These are phyloP conservation scores for Amanita polypyramis DNA, from an alignment of 768 basidiomycete genomes.

Conservation along the genomic window DNA sequence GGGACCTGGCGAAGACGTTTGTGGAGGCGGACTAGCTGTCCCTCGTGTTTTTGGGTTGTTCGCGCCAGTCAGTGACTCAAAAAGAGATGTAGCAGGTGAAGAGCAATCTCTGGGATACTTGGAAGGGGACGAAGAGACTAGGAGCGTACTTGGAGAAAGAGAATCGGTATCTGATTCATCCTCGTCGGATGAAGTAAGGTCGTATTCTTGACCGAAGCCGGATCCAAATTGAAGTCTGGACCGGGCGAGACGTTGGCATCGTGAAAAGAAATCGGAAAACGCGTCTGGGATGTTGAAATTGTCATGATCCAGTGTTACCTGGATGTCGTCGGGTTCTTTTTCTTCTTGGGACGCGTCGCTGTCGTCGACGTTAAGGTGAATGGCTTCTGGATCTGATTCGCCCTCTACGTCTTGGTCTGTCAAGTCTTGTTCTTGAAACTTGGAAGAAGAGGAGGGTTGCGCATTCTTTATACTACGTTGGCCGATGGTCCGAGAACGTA, in stretches of 20 bases:
- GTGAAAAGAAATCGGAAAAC: neutral
- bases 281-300: conserved; percentile 6
- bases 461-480: neutral
- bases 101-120: conserved; percentile 1
- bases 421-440: neutral
- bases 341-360: conserved; percentile 11
- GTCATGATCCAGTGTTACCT: conserved; percentile 10
- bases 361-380: conserved; percentile 3
- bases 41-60: neutral
- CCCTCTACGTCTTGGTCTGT: conserved; percentile 16
- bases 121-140: neutral
- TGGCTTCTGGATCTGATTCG: conserved; percentile 15
- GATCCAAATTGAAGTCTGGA: neutral
- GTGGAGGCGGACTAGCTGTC: neutral
- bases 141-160: neutral
- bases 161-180: conserved; percentile 1
- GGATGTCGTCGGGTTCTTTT: conserved; percentile 11
- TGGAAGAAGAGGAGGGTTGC: conserved; percentile 8
- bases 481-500: neutral
- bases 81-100: conserved; percentile 2
- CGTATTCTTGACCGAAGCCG: conserved; percentile 2
- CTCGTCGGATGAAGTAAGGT: neutral
- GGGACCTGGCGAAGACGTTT: conserved; percentile 4
- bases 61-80: neutral
- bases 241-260: conserved; percentile 3